Percentiles rank a stretch among this genome's conserved stretches.
Conservation (phyloP, 2,329 filamentous ascomycete genomes). For the Diplodia sapinea region DNA sequence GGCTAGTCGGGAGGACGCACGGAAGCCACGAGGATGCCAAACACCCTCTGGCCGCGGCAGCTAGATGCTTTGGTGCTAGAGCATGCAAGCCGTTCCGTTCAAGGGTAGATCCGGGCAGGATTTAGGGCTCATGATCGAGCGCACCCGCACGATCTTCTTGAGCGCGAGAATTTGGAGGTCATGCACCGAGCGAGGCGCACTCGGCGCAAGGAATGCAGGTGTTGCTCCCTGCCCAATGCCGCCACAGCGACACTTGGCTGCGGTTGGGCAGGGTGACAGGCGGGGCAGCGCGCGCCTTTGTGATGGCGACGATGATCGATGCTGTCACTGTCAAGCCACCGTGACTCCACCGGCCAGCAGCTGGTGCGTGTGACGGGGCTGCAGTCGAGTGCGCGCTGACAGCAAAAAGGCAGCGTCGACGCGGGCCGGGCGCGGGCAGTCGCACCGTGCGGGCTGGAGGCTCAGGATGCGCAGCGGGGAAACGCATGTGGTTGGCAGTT, state of each 20-base stretch:
- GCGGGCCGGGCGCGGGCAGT: conserved; percentile 2
- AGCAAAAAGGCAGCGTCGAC: background rate
- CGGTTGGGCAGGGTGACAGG: conserved; percentile 4
- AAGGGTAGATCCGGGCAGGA: conserved; percentile 26
- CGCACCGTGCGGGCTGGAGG: conserved; percentile 7
- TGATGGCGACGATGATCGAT: conserved; percentile 22
- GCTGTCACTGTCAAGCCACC: conserved; percentile 28
- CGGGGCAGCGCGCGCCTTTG: background rate
- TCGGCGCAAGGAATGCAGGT: conserved; percentile 2
- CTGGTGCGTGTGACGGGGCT: conserved; percentile 13
- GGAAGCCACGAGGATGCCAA: background rate
- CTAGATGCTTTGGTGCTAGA: conserved; percentile 17
- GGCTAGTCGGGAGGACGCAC: background rate
- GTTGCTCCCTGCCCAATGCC: background rate
- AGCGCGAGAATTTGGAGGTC: conserved; percentile 10
- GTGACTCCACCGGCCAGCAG: conserved; percentile 16
- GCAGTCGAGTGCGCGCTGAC: conserved; percentile 9
- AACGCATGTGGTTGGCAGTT: conserved; percentile 18
- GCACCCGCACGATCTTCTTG: conserved; percentile 10
- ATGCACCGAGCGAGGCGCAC: conserved; percentile 14
- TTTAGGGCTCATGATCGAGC: conserved; percentile 25
- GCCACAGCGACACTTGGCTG: background rate
- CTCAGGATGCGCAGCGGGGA: background rate
- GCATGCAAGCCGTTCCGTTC: conserved; percentile 20
- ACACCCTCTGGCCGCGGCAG: conserved; percentile 1